Percentiles rank a stretch among this genome's conserved stretches.
Evolutionary conservation across 331 rosid species (phyloP).

Genomic region (Acacia concinna): DNA sequence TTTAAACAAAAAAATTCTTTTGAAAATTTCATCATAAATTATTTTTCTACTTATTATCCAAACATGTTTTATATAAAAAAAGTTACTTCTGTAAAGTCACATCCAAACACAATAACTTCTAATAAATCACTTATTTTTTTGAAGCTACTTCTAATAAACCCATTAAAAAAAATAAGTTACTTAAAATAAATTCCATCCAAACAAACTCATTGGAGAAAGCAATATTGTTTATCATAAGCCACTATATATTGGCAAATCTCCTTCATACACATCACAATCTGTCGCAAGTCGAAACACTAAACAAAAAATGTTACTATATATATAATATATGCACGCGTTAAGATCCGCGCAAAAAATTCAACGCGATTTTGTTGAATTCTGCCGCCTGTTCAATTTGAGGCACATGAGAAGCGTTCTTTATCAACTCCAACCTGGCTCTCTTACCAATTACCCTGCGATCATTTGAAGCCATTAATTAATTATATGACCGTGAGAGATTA

Average conservation of each 20-base stretch:
- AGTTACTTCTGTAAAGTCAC: no score
- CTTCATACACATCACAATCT: background rate
- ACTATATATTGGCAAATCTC: background rate
- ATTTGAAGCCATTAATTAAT: background rate
- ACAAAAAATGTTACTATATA: background rate
- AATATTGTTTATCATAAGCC: background rate
- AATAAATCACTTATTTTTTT: no score
- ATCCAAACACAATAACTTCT: no score
- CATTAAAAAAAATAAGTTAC: no score
- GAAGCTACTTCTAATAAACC: no score
- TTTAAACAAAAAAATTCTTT: no score
- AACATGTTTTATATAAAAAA: no score
- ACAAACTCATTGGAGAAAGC: no score
- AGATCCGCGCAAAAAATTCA: slow-evolving; percentile 44
- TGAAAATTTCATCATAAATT: no score
- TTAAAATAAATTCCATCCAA: no score
- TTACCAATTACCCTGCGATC: slow-evolving; percentile 60
- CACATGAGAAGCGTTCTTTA: slow-evolving; percentile 71
- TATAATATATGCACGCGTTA: background rate
- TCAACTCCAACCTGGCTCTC: slow-evolving; percentile 64
- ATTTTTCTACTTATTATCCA: no score
- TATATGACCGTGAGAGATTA: background rate
- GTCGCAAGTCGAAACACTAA: background rate
- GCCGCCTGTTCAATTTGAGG: slow-evolving; percentile 71
- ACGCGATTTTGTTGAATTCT: slow-evolving; percentile 62